Evolutionary conservation across 139 green algal species (phyloP).

Genomic region (Coelastrella sp.): DNA sequence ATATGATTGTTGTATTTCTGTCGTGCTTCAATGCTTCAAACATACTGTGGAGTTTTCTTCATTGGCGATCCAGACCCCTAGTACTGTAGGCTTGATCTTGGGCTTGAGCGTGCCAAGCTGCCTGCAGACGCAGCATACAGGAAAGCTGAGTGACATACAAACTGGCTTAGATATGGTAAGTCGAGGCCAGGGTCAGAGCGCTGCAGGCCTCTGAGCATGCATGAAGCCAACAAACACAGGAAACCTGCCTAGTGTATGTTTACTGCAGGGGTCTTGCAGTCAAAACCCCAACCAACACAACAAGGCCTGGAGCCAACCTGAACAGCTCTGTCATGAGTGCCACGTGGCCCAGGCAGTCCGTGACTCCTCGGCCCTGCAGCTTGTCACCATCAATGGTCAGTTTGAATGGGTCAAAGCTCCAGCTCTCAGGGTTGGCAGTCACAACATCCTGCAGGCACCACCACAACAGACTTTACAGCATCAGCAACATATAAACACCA

Average conservation of each 20-base stretch:
- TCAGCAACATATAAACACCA: not conserved
- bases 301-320: not conserved
- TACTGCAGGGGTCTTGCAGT: no score
- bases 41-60: conserved; percentile 79
- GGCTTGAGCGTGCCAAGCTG: conserved; percentile 53
- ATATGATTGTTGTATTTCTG: no score
- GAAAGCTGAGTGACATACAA: not conserved
- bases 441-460: conserved; percentile 57
- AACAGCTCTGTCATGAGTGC: conserved; percentile 83
- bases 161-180: not conserved
- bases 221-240: no score
- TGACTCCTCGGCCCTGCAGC: conserved; percentile 78
- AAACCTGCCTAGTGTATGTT: no score
- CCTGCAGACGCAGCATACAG: not conserved
- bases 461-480: not conserved
- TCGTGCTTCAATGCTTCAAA: no score
- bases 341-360: conserved; percentile 87
- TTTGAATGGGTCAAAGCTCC: conserved; percentile 82
- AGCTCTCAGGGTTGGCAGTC: conserved; percentile 82
- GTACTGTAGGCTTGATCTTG: conserved; percentile 70
- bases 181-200: not conserved
- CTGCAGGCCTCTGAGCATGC: no score
- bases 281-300: not conserved
- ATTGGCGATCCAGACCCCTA: conserved; percentile 86
- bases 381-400: conserved; percentile 71